phyloP scores from a whole-genome alignment of 805 yeast genomes.

The Schizosaccharomyces osmophilus region DNA sequence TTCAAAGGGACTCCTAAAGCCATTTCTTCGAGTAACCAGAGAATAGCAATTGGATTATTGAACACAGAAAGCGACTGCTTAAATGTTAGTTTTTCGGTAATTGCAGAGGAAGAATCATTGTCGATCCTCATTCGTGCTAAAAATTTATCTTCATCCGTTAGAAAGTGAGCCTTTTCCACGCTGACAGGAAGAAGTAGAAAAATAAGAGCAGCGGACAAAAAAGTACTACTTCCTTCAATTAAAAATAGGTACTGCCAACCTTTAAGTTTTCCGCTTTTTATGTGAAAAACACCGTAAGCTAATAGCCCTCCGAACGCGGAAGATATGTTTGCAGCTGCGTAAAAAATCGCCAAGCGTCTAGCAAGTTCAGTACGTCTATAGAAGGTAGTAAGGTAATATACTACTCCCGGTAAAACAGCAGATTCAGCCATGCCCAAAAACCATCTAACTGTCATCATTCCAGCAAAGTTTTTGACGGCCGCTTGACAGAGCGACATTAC shows the following conservation, averaged over 20 bases:
- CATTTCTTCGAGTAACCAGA: conserved; percentile 3
- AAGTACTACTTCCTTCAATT: conserved; percentile 21
- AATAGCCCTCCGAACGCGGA: conserved; percentile 29
- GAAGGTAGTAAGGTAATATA: conserved; percentile 21
- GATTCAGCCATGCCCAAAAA: conserved; percentile 29
- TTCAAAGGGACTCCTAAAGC: conserved; percentile 5
- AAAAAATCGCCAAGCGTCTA: conserved; percentile 18
- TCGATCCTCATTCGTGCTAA: conserved; percentile 18
- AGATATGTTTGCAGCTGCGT: conserved; percentile 27
- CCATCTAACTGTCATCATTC: conserved; percentile 23
- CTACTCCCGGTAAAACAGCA: conserved; percentile 25
- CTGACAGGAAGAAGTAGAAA: conserved; percentile 16
- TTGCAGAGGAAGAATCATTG: conserved; percentile 20
- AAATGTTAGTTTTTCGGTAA: conserved; percentile 16
- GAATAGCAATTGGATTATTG: conserved; percentile 2
- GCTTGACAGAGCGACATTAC: conserved; percentile 18
- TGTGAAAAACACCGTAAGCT: conserved; percentile 23
- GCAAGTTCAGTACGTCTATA: conserved; percentile 25
- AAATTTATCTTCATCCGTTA: conserved; percentile 19
- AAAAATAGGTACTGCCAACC: conserved; percentile 25
- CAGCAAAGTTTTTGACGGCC: conserved; percentile 20
- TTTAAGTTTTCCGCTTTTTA: conserved; percentile 16
- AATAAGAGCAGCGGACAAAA: conserved; percentile 7
- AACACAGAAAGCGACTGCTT: conserved; percentile 17
- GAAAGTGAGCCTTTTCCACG: conserved; percentile 16